A percentile compares a stretch with the other conserved stretches of the same genome.
Conservation (phyloP, 1,284 basidiomycete genomes). For the Ceratobasidium sp. region DNA sequence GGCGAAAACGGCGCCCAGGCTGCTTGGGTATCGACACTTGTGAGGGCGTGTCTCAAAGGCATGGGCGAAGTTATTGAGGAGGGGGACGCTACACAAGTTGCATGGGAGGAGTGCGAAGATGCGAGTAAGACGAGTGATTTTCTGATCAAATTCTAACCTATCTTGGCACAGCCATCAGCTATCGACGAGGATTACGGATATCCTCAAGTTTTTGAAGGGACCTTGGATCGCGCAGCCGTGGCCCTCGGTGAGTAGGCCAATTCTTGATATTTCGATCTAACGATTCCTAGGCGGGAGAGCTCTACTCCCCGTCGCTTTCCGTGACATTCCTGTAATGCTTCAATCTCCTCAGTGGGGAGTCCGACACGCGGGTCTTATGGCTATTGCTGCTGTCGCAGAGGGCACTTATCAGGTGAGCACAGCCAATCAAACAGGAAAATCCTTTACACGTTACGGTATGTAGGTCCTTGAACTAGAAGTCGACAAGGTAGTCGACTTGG, state of each 20-base stretch:
- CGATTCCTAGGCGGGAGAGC: conserved; percentile 65
- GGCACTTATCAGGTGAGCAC: conserved; percentile 71
- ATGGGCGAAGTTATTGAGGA: conserved; percentile 80
- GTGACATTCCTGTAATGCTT: conserved; percentile 83
- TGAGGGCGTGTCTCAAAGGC: conserved; percentile 80
- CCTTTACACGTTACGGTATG: too few species aligned
- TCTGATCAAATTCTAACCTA: conserved; percentile 43
- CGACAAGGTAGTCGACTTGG: conserved; percentile 82
- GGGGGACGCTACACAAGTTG: conserved; percentile 67
- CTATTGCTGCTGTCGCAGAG: conserved; percentile 82
- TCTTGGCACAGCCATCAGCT: conserved; percentile 67
- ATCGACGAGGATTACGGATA: conserved; percentile 81
- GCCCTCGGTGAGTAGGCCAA: conserved; percentile 67
- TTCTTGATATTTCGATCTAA: too few species aligned
- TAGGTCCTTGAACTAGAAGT: conserved; percentile 83
- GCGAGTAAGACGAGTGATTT: conserved; percentile 64
- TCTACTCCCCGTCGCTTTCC: conserved; percentile 80
- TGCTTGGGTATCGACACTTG: conserved; percentile 73
- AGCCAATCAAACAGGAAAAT: too few species aligned
- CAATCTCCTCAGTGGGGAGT: conserved; percentile 83
- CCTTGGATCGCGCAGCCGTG: conserved; percentile 80
- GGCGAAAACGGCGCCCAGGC: conserved; percentile 35
- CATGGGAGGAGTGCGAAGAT: conserved; percentile 74
- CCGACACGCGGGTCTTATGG: conserved; percentile 85
- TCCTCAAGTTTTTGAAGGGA: conserved; percentile 82